Evolutionary conservation across 345 rosid species (phyloP), one percentile per base, ranked within the genome.

Genomic region (Eucalyptus tenuipes): DNA sequence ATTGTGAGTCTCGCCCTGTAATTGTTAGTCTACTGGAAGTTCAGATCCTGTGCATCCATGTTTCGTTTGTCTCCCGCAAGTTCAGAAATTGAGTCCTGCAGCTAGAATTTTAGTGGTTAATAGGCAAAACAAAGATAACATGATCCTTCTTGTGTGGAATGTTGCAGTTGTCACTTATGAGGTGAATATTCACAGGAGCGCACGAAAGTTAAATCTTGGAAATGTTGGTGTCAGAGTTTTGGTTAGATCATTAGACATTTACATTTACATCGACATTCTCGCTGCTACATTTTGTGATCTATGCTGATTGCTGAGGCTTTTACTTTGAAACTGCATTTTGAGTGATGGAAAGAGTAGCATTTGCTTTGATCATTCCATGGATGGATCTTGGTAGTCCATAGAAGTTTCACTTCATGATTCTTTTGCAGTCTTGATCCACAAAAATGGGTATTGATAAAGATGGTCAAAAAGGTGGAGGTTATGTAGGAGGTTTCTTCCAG

Each of bases 401-500:
- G 47, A 75, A 40, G 45, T 75, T 75, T 75, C 84, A 75, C 29
- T 75, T 75, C 84, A 40, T 31, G 53, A 84, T 47, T 42, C 79
- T 53, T n/a, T 42, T 59, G 57, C 86, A 48, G 47, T 48, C 88
- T 33, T 57, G 37, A 50, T 12, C 40, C 57, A 44, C 86, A 64
- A 90, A 88, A 88, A 96, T 96, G 98, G 96, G 95, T 50, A 68
- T 91, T 31, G 98, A 96, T 89, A 95, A 92, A 91, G 97, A 95
- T 88, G 91, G 92, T 71, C 90, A 95, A 16, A 96, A 92, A 91
- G 89, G 80, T 89, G 97, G 97, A 57, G 93, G 97, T n/a, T 95
- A 96, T 88, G 96, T 91, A 3, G 97, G 97, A 85, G 96, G 98
- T 37, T 94, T 96, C 91, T 93, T 96, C 89, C 98, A 96, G 93